Evolutionary conservation across 2,329 filamentous ascomycete genomes (phyloP).

Genomic region (Rutstroemia sp.): DNA sequence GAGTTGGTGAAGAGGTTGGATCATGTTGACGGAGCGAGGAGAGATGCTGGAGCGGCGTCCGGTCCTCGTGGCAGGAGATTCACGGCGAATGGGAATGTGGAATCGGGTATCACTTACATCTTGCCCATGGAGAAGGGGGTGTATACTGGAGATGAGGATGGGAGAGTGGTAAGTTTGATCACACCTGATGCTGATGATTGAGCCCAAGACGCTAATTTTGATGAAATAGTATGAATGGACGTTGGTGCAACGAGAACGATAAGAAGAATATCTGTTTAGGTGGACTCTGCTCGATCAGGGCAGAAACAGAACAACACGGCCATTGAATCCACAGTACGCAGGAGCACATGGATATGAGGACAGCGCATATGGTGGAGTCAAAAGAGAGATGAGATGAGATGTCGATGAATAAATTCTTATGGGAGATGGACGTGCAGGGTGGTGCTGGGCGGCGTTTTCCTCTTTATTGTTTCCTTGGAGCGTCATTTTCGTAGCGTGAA

Average conservation of each 20-base stretch:
- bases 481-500: not conserved
- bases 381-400: no score
- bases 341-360: no score
- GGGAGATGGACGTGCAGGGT: not conserved
- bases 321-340: no score
- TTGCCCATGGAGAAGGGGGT: constrained; percentile 74
- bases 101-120: constrained; percentile 77
- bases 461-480: not conserved
- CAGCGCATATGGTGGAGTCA: no score
- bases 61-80: constrained; percentile 16
- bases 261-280: not conserved
- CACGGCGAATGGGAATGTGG: constrained; percentile 35
- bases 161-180: constrained; percentile 63
- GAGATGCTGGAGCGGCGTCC: constrained; percentile 33
- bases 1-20: constrained; percentile 76
- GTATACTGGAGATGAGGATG: constrained; percentile 92
- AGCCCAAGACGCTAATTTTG: constrained; percentile 6
- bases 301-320: no score
- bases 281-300: no score
- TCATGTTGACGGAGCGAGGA: constrained; percentile 63
- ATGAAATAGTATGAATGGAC: constrained; percentile 28
- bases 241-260: constrained; percentile 43
- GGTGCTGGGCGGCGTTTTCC: not conserved
- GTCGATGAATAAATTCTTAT: not conserved
- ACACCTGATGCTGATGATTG: not conserved